A percentile compares a stretch with the other conserved stretches of the same genome.
Evolutionary conservation across 495 filamentous ascomycete genomes (phyloP).

Genomic region (Hypoxylon intermedium): DNA sequence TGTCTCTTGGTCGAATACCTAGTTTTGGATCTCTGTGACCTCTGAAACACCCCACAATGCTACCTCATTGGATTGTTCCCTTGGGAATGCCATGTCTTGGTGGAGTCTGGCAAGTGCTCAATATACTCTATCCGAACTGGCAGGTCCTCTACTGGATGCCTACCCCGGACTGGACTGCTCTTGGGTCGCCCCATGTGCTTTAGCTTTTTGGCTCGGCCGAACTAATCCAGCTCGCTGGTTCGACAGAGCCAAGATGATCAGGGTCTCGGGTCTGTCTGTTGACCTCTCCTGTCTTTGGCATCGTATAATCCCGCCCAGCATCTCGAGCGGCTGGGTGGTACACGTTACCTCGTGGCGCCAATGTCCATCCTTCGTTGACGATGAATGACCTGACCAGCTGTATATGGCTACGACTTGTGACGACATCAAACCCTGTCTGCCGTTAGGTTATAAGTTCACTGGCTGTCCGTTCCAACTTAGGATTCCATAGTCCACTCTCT

Average conservation of each 20-base stretch:
- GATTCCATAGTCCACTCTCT: slow-evolving; percentile 15
- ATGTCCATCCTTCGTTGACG: slow-evolving; percentile 3
- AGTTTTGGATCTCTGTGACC: slow-evolving; percentile 26
- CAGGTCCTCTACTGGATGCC: slow-evolving; percentile 16
- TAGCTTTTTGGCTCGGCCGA: slow-evolving; percentile 25
- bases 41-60: slow-evolving; percentile 32
- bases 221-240: slow-evolving; percentile 24
- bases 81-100: slow-evolving; percentile 37
- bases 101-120: slow-evolving; percentile 25
- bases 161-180: slow-evolving; percentile 17
- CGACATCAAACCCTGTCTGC: slow-evolving; percentile 21
- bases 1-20: slow-evolving; percentile 9
- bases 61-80: slow-evolving; percentile 39
- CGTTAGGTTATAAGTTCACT: slow-evolving; percentile 37
- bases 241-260: slow-evolving; percentile 13
- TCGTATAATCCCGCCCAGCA: slow-evolving; percentile 9
- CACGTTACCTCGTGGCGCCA: slow-evolving; percentile 34
- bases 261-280: slow-evolving; percentile 11
- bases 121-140: slow-evolving; percentile 25
- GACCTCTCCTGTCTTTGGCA: slow-evolving; percentile 17
- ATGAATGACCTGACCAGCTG: slow-evolving; percentile 34
- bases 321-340: slow-evolving; percentile 18
- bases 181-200: slow-evolving; percentile 1
- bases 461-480: slow-evolving; percentile 21
- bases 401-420: slow-evolving; percentile 26